These are phyloP conservation scores for Leccinum rimulosum DNA, from an alignment of 768 basidiomycete genomes.

Conservation along the genomic window DNA sequence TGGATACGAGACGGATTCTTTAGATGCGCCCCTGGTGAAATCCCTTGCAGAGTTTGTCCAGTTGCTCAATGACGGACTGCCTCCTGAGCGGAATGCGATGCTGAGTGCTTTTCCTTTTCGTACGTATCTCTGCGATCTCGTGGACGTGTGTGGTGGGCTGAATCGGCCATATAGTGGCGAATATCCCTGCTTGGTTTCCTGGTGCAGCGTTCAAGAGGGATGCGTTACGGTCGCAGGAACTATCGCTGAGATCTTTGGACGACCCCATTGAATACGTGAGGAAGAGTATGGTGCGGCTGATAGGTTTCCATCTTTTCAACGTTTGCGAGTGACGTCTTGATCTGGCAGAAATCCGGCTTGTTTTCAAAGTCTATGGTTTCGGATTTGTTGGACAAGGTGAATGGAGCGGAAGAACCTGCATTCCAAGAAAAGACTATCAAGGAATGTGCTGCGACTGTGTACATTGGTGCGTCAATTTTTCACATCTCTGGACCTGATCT, in stretches of 20 bases:
- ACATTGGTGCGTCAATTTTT: conserved; percentile 23
- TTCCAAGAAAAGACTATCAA: conserved; percentile 25
- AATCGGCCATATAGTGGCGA: conserved; percentile 18
- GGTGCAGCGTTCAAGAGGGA: conserved; percentile 30
- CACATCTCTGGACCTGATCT: not conserved
- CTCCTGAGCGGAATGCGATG: conserved; percentile 26
- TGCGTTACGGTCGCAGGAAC: conserved; percentile 24
- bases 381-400: conserved; percentile 19
- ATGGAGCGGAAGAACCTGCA: conserved; percentile 14
- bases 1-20: conserved; percentile 26
- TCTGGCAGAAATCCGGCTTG: conserved; percentile 21
- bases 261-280: conserved; percentile 30
- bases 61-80: conserved; percentile 22
- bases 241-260: conserved; percentile 24
- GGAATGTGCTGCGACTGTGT: conserved; percentile 30
- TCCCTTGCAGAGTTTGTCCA: conserved; percentile 24
- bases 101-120: conserved; percentile 31
- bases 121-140: conserved; percentile 12
- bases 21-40: conserved; percentile 28
- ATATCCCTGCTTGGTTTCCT: conserved; percentile 30
- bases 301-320: not conserved
- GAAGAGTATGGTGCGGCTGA: conserved; percentile 23
- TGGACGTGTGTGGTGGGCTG: not conserved
- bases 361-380: conserved; percentile 31
- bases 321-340: conserved; percentile 1